phyloP scores from a whole-genome alignment of 1,139 yeast genomes.

The Suhomyces terraborum region DNA sequence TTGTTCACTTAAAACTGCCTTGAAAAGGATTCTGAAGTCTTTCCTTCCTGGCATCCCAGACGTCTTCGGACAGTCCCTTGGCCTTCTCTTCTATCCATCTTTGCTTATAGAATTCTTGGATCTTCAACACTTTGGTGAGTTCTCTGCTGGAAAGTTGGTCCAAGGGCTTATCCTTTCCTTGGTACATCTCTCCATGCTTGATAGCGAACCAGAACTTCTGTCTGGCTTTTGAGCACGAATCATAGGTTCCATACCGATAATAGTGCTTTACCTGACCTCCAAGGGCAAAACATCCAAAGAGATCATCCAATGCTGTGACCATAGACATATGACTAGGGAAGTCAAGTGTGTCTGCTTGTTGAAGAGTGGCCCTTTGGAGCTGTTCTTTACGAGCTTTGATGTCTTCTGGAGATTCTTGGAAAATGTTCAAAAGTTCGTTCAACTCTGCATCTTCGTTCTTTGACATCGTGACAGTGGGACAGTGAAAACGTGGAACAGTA shows the following conservation, averaged over 20 bases:
- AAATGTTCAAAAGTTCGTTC: constrained; percentile 36
- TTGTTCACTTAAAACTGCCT: constrained; percentile 6
- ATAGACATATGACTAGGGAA: constrained; percentile 43
- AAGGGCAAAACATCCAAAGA: constrained; percentile 80
- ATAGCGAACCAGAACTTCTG: constrained; percentile 83
- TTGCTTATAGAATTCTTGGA: constrained; percentile 71
- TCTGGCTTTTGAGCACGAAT: constrained; percentile 68
- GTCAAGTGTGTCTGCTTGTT: constrained; percentile 25
- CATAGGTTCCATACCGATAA: constrained; percentile 78
- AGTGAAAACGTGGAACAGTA: too few species aligned
- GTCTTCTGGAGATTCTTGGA: constrained; percentile 39
- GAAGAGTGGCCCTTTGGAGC: constrained; percentile 30
- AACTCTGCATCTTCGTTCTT: constrained; percentile 31
- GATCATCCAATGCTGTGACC: constrained; percentile 81
- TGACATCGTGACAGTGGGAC: too few species aligned
- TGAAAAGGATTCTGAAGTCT: constrained; percentile 23
- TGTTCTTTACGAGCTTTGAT: constrained; percentile 35
- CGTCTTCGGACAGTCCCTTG: constrained; percentile 75
- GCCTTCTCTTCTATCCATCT: constrained; percentile 61
- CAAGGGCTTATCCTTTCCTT: constrained; percentile 20
- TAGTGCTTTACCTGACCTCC: constrained; percentile 87
- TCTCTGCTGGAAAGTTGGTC: constrained; percentile 50
- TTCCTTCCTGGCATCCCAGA: constrained; percentile 64
- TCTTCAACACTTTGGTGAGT: constrained; percentile 50
- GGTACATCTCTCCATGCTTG: constrained; percentile 46